Conservation (phyloP, 2,329 filamentous ascomycete species). For the Cladosporium sp. region DNA sequence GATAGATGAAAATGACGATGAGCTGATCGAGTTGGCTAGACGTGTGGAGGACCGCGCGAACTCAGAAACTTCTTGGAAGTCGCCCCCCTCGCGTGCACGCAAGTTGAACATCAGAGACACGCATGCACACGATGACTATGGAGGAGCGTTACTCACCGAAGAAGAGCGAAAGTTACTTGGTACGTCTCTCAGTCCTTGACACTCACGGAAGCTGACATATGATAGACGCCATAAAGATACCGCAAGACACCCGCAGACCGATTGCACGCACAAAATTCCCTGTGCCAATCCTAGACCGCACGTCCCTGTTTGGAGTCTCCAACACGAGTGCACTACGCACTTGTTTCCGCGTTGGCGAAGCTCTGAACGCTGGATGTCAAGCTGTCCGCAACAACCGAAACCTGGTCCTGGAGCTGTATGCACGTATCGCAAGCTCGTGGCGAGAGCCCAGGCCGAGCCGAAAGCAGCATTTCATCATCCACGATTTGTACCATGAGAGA, state of each 20-base stretch:
- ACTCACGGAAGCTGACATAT: neutral
- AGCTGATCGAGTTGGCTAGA: constrained; percentile 14
- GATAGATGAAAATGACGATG: constrained; percentile 15
- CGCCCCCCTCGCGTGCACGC: constrained; percentile 20
- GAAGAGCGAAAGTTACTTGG: constrained; percentile 24
- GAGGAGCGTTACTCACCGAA: constrained; percentile 24
- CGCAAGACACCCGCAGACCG: constrained; percentile 25
- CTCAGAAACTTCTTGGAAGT: neutral
- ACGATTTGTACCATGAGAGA: constrained; percentile 57
- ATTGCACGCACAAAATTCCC: constrained; percentile 54
- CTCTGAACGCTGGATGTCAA: constrained; percentile 48
- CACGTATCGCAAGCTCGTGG: constrained; percentile 54
- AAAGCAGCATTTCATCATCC: constrained; percentile 62
- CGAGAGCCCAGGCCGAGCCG: constrained; percentile 41
- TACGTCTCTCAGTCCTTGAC: constrained; percentile 1
- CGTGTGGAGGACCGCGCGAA: neutral
- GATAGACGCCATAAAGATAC: constrained; percentile 4
- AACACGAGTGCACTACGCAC: constrained; percentile 48
- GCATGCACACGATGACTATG: constrained; percentile 28
- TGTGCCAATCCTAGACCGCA: constrained; percentile 45
- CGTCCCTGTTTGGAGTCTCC: constrained; percentile 51
- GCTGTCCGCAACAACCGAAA: constrained; percentile 46
- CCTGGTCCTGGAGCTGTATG: constrained; percentile 59
- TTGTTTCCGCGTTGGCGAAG: constrained; percentile 62
- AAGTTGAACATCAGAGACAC: constrained; percentile 29